Evolutionary conservation across 306 rosid species (phyloP).

Genomic region (Myrica gale): DNA sequence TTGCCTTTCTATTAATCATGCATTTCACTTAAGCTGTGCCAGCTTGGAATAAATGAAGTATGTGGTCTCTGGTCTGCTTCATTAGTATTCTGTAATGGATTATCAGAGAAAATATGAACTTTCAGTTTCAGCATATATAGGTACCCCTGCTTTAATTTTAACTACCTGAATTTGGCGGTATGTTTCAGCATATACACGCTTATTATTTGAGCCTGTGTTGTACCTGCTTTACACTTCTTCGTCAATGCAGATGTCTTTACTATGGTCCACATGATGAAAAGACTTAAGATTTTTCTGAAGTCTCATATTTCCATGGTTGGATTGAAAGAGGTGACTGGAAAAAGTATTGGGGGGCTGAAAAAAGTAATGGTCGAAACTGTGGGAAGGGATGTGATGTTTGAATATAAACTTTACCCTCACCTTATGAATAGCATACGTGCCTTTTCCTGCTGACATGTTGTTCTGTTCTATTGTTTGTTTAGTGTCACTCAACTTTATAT

Average conservation of each 20-base stretch:
- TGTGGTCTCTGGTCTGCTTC: not conserved
- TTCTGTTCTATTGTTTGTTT: not conserved
- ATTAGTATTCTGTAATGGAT: not conserved
- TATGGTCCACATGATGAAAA: not conserved
- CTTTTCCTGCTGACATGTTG: not conserved
- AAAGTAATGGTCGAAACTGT: not conserved
- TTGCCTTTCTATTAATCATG: slow-evolving; percentile 3
- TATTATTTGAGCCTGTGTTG: not conserved
- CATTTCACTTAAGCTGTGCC: not conserved
- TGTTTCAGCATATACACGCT: no score
- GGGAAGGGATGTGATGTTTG: not conserved
- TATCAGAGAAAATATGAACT: slow-evolving; percentile 1
- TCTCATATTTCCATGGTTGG: not conserved
- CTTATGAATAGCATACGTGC: not conserved
- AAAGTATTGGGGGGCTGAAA: not conserved
- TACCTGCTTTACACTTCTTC: not conserved
- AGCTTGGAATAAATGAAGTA: not conserved
- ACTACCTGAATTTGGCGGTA: not conserved
- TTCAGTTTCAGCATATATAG: not conserved
- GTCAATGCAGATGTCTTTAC: not conserved
- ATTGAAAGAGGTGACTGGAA: not conserved
- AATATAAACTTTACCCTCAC: not conserved
- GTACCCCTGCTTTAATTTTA: not conserved
- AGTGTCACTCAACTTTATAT: not conserved
- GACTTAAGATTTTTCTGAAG: not conserved